Percentiles rank a stretch among this genome's conserved stretches.
Evolutionary conservation across 208 protist species (phyloP).

Genomic region (Crithidia bombi): DNA sequence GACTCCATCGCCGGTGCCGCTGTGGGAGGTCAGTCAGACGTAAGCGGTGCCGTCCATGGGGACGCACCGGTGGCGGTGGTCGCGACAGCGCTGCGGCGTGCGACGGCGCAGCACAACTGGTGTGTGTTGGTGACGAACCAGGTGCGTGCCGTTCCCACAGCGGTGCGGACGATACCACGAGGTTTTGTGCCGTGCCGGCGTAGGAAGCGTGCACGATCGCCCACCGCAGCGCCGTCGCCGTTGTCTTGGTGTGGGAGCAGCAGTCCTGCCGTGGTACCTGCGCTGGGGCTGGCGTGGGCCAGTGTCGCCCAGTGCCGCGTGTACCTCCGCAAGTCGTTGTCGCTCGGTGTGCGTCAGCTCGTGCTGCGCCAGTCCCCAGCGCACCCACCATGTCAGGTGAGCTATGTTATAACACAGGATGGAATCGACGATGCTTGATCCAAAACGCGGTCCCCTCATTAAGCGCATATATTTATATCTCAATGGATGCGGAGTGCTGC

Average conservation of each 20-base stretch:
- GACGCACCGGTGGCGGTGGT: constrained; percentile 27
- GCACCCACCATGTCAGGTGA: constrained; percentile 36
- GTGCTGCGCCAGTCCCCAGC: constrained; percentile 45
- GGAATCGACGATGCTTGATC: constrained; percentile 47
- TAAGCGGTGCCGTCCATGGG: constrained; percentile 1
- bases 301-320: constrained; percentile 54
- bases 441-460: no score
- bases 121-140: constrained; percentile 72
- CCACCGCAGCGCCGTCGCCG: not conserved
- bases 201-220: constrained; percentile 21
- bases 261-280: constrained; percentile 31
- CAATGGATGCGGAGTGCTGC: no score
- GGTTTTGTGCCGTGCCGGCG: not conserved
- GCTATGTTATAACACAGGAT: constrained; percentile 44
- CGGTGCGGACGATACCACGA: not conserved
- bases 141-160: constrained; percentile 39
- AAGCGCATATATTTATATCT: constrained; percentile 1
- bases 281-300: constrained; percentile 62
- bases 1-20: constrained; percentile 73
- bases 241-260: not conserved
- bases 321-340: constrained; percentile 37
- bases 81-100: constrained; percentile 42
- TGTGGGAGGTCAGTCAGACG: constrained; percentile 12
- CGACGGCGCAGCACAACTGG: constrained; percentile 41
- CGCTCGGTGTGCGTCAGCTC: constrained; percentile 40